Evolutionary conservation across 441 rosid species (phyloP).

Genomic region (Eruca vesicaria): DNA sequence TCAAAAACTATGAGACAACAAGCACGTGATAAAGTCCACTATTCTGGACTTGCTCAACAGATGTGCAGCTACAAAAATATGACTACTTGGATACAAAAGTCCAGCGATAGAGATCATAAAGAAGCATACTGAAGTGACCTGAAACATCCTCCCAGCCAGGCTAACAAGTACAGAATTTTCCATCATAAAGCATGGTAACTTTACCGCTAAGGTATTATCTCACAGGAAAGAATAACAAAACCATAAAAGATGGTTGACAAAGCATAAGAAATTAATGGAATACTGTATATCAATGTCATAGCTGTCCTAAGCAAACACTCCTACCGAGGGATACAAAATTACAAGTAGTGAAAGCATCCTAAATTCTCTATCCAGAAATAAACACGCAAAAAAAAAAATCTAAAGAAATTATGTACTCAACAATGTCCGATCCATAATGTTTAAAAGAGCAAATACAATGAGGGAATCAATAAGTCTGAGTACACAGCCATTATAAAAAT

Average conservation of each 20-base stretch:
- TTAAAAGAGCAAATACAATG: neutral
- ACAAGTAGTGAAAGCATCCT: neutral
- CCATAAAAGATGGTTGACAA: neutral
- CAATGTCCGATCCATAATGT: neutral
- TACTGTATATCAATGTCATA: neutral
- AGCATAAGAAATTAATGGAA: neutral
- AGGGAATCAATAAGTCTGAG: neutral
- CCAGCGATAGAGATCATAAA: neutral
- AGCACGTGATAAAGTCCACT: neutral
- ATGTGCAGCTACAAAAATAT: slow-evolving; percentile 8
- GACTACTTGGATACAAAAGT: slow-evolving; percentile 9
- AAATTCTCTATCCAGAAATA: neutral
- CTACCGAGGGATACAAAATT: neutral
- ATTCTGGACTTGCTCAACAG: neutral
- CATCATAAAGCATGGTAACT: neutral
- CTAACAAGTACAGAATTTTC: neutral
- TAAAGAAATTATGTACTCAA: neutral
- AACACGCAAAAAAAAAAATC: neutral
- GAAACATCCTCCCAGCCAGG: slow-evolving; percentile 11
- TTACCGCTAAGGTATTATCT: neutral
- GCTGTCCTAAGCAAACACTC: neutral
- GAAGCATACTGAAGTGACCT: neutral
- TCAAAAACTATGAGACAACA: neutral
- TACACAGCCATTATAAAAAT: neutral
- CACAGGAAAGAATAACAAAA: neutral